Percentiles rank a stretch among this genome's conserved stretches.
Conservation (phyloP, 371 early-diverging fungal genomes). For the Thermomucor indicae-seudaticae region DNA sequence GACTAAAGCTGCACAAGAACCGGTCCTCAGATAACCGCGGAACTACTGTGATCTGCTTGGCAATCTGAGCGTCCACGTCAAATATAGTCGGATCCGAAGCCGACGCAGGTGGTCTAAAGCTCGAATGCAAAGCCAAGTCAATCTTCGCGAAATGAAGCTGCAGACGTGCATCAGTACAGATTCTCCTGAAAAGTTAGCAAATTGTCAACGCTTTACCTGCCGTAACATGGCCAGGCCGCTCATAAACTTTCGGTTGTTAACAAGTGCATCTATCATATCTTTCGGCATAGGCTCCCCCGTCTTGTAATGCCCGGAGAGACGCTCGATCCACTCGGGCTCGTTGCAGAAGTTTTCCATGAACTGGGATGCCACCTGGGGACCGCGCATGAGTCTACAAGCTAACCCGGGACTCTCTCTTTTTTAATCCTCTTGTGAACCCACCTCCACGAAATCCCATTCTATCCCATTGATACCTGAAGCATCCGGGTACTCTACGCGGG, state of each 20-base stretch:
- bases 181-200: neutral
- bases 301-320: constrained; percentile 54
- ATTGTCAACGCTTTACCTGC: constrained; percentile 23
- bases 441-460: constrained; percentile 62
- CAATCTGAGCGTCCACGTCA: constrained; percentile 56
- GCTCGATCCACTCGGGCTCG: constrained; percentile 55
- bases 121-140: constrained; percentile 56
- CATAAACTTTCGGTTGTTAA: constrained; percentile 47
- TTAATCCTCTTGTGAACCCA: too few species aligned
- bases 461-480: constrained; percentile 69
- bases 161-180: neutral
- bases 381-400: too few species aligned
- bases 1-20: constrained; percentile 60
- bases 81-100: constrained; percentile 40
- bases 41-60: constrained; percentile 42
- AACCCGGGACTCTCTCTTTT: too few species aligned
- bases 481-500: constrained; percentile 61
- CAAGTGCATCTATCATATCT: constrained; percentile 56
- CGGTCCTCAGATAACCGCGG: constrained; percentile 54
- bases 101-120: constrained; percentile 31
- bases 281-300: constrained; percentile 56
- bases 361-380: constrained; percentile 63
- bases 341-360: constrained; percentile 72
- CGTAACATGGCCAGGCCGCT: constrained; percentile 61
- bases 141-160: constrained; percentile 58